Evolutionary conservation across 768 basidiomycete species (phyloP).

Genomic region (Naganishia onofrii): DNA sequence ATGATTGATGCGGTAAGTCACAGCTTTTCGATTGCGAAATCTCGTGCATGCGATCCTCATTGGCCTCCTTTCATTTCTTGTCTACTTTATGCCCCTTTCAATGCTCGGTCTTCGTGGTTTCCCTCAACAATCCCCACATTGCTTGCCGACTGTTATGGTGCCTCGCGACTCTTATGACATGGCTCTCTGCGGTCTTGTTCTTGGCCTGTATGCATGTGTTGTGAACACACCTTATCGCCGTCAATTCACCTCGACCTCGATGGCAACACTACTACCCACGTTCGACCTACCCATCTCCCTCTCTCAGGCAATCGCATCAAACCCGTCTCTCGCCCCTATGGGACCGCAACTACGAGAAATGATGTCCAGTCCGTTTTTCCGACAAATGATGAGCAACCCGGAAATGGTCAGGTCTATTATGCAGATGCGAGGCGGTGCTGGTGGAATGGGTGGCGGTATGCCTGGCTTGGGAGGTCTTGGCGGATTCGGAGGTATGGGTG

Average conservation of each 20-base stretch:
- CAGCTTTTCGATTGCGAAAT: not conserved
- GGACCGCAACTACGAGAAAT: conserved; percentile 75
- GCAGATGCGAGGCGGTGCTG: conserved; percentile 28
- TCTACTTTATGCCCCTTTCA: not conserved
- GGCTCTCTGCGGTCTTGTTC: not conserved
- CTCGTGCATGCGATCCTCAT: not conserved
- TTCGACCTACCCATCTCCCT: not conserved
- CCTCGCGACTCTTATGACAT: not conserved
- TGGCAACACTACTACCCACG: not conserved
- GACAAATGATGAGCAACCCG: conserved; percentile 60
- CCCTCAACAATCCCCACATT: not conserved
- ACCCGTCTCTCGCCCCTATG: conserved; percentile 73
- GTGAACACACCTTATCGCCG: not conserved
- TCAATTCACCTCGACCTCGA: not conserved
- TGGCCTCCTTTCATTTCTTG: not conserved
- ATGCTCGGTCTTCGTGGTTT: not conserved
- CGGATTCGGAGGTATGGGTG: conserved; percentile 30
- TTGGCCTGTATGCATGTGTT: not conserved
- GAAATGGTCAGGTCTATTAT: conserved; percentile 26
- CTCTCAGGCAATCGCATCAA: conserved; percentile 64
- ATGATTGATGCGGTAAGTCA: conserved; percentile 66
- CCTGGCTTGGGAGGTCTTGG: conserved; percentile 30
- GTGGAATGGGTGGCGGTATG: conserved; percentile 31
- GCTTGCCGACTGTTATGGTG: not conserved
- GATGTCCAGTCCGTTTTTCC: conserved; percentile 67